Percentiles rank a stretch among this genome's conserved stretches.
Evolutionary conservation across 2,329 filamentous ascomycete species (phyloP).

Genomic region (Coccinonectria pachysandricola): DNA sequence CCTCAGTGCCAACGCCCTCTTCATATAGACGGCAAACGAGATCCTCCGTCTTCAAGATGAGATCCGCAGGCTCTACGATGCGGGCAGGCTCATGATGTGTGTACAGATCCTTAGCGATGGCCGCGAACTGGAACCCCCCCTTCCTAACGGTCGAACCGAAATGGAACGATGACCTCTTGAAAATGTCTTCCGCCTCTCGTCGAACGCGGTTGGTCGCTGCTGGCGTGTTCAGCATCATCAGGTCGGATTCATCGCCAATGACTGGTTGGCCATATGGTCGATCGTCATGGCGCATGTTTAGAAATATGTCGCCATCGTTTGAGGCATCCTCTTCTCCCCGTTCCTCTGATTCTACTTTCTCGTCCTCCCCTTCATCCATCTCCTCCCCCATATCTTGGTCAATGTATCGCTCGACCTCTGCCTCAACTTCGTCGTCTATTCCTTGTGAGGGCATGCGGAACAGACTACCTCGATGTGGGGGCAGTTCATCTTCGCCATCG

Average conservation of each 20-base stretch:
- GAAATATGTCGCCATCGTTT: conserved; percentile 37
- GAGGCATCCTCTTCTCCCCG: conserved; percentile 31
- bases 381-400: conserved; percentile 29
- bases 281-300: conserved; percentile 37
- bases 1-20: conserved; percentile 45
- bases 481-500: conserved; percentile 25
- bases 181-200: conserved; percentile 46
- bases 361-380: conserved; percentile 25
- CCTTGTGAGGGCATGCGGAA: conserved; percentile 18
- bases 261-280: conserved; percentile 27
- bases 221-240: conserved; percentile 46
- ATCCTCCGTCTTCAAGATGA: conserved; percentile 68
- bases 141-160: conserved; percentile 32
- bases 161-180: conserved; percentile 40
- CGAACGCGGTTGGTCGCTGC: conserved; percentile 42
- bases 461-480: conserved; percentile 21
- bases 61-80: conserved; percentile 57
- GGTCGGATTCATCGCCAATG: conserved; percentile 37
- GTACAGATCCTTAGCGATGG: conserved; percentile 63
- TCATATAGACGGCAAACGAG: conserved; percentile 56
- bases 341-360: conserved; percentile 26
- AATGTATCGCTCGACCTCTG: conserved; percentile 27
- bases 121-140: conserved; percentile 53
- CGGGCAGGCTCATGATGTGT: conserved; percentile 41
- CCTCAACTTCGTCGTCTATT: conserved; percentile 23